These are phyloP conservation scores for Crucihimalaya himalaica DNA, from an alignment of 345 rosid species.

Conservation along the genomic window DNA sequence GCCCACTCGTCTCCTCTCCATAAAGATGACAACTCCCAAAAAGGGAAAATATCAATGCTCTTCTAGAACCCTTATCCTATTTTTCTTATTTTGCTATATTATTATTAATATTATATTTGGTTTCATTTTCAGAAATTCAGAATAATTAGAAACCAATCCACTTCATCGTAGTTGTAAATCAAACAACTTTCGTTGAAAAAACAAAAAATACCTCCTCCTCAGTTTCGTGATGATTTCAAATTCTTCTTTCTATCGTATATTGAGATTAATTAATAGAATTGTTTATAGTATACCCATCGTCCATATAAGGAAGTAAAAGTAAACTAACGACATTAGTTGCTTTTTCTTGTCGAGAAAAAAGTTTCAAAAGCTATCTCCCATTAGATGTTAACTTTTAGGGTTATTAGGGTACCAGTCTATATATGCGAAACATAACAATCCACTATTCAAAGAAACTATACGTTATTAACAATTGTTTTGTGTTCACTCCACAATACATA, in stretches of 20 bases:
- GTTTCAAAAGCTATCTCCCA: background rate
- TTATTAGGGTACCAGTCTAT: background rate
- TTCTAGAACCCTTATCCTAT: conserved; percentile 39
- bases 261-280: no score
- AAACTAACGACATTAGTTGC: no score
- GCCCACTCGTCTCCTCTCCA: conserved; percentile 27
- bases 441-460: background rate
- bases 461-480: background rate
- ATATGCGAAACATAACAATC: background rate
- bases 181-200: conserved; percentile 11
- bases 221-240: conserved; percentile 15
- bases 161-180: conserved; percentile 12
- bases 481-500: background rate
- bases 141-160: conserved; percentile 26
- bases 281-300: background rate
- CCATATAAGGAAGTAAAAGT: background rate
- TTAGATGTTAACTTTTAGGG: background rate
- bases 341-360: background rate
- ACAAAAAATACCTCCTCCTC: background rate
- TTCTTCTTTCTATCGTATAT: background rate
- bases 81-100: background rate
- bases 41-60: conserved; percentile 8
- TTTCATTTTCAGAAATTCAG: conserved; percentile 22
- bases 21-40: conserved; percentile 16
- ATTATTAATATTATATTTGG: background rate